A percentile compares a stretch with the other conserved stretches of the same genome.
phyloP scores from a whole-genome alignment of 202 grass and related monocot genomes.

The Setaria italica region DNA sequence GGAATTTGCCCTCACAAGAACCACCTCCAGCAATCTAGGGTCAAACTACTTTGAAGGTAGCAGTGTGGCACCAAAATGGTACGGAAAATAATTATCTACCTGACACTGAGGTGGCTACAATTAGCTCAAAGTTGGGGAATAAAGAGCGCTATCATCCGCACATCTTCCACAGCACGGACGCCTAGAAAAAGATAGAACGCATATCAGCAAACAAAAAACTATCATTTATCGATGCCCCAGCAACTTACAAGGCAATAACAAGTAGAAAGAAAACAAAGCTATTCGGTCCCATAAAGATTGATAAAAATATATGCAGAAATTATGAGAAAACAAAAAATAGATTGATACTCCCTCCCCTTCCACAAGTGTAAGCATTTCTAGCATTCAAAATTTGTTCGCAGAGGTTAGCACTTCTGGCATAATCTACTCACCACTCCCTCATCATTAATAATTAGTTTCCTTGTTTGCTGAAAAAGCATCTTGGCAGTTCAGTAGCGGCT shows the following conservation, averaged over 20 bases:
- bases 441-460: neutral
- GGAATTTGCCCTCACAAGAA: slow-evolving; percentile 41
- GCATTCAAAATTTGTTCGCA: neutral
- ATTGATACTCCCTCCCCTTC: neutral
- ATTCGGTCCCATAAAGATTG: neutral
- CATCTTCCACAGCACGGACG: slow-evolving; percentile 48
- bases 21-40: slow-evolving; percentile 47
- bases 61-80: slow-evolving; percentile 51
- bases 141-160: slow-evolving; percentile 42
- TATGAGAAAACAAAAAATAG: neutral
- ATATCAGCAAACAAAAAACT: slow-evolving; percentile 30
- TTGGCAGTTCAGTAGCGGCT: no score
- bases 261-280: neutral
- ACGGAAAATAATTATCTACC: slow-evolving; percentile 57
- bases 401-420: neutral
- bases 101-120: slow-evolving; percentile 54
- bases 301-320: slow-evolving; percentile 16
- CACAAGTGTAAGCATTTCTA: slow-evolving; percentile 8
- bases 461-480: neutral
- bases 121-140: slow-evolving; percentile 51
- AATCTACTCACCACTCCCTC: neutral
- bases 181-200: slow-evolving; percentile 41
- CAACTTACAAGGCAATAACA: slow-evolving; percentile 20
- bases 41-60: slow-evolving; percentile 46
- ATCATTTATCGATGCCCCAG: neutral